Evolutionary conservation across 495 filamentous ascomycete species (phyloP).

Genomic region (Penicillium lividum): DNA sequence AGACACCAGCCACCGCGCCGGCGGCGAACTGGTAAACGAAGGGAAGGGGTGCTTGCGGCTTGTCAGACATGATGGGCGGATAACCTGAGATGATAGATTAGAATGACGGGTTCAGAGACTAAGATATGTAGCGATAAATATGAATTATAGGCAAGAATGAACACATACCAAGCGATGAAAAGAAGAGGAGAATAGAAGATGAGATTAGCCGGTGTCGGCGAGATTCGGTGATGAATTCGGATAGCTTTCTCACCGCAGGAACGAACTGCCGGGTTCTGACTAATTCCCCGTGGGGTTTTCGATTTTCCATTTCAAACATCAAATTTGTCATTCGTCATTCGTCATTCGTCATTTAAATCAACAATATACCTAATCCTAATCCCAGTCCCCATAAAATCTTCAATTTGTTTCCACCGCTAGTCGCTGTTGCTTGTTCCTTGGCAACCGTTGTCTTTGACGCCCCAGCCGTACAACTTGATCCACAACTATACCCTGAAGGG

Average conservation of each 20-base stretch:
- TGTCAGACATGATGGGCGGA: constrained; percentile 57
- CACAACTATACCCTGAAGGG: constrained; percentile 72
- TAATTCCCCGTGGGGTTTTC: constrained; percentile 17
- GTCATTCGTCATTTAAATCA: background rate
- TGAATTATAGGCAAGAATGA: background rate
- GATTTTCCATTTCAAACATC: constrained; percentile 5
- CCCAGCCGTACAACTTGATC: constrained; percentile 66
- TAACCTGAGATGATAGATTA: constrained; percentile 11
- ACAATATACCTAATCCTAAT: background rate
- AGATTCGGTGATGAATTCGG: constrained; percentile 24
- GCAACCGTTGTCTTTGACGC: constrained; percentile 54
- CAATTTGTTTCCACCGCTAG: background rate
- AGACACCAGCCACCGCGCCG: constrained; percentile 89
- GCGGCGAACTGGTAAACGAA: constrained; percentile 87
- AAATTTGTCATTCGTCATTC: background rate
- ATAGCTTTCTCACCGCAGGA: constrained; percentile 17
- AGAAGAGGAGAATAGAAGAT: constrained; percentile 16
- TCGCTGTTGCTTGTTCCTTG: constrained; percentile 50
- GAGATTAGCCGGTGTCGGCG: constrained; percentile 27
- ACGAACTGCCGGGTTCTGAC: constrained; percentile 19
- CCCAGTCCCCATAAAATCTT: background rate
- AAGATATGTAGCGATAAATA: constrained; percentile 3
- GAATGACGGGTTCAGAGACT: background rate
- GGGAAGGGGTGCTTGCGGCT: constrained; percentile 64
- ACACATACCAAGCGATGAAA: constrained; percentile 19